These are phyloP conservation scores for Rhodotorula sphaerocarpa DNA, from an alignment of 768 basidiomycete genomes.

Conservation along the genomic window DNA sequence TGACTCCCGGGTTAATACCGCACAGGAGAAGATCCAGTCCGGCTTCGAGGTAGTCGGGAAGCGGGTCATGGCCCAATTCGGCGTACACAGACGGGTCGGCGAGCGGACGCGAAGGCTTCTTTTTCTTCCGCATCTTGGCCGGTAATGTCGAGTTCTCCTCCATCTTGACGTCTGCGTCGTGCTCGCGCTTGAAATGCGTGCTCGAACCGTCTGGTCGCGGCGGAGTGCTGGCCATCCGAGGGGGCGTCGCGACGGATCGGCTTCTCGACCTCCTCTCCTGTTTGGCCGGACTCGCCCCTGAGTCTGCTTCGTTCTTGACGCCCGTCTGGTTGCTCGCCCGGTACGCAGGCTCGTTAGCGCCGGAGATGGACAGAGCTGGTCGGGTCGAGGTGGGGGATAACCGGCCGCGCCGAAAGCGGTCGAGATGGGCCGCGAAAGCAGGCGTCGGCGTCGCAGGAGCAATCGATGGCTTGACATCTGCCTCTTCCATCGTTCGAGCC, in stretches of 20 bases:
- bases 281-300: neutral
- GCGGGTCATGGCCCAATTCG: constrained; percentile 11
- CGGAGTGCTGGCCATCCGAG: neutral
- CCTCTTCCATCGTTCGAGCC: neutral
- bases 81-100: constrained; percentile 21
- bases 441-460: neutral
- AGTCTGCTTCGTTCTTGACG: neutral
- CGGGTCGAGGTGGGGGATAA: neutral
- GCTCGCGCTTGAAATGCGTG: neutral
- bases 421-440: constrained; percentile 7
- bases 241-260: neutral
- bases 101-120: constrained; percentile 9
- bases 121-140: constrained; percentile 21
- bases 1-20: constrained; percentile 25
- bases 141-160: neutral
- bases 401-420: neutral
- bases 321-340: too few species aligned
- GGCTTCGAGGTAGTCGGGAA: constrained; percentile 10
- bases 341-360: too few species aligned
- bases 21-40: constrained; percentile 5
- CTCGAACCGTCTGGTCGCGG: constrained; percentile 4
- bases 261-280: neutral
- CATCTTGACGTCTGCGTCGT: neutral
- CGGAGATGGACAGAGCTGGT: neutral
- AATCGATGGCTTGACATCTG: neutral